Evolutionary conservation across 2,329 filamentous ascomycete genomes (phyloP).

Genomic region (Clonostachys byssicola): DNA sequence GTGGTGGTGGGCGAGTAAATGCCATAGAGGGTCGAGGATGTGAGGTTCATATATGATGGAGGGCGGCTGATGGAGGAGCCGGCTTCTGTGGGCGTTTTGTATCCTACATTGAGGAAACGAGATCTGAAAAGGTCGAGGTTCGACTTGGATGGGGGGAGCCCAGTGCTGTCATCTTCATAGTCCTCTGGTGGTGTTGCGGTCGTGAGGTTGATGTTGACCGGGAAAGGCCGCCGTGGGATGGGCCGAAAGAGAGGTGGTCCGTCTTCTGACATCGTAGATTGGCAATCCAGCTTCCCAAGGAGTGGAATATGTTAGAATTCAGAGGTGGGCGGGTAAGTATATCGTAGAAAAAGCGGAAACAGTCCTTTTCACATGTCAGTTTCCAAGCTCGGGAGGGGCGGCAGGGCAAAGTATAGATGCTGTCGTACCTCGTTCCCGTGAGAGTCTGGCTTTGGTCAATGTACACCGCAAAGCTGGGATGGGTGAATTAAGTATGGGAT

Average conservation of each 20-base stretch:
- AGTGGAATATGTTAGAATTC: no score
- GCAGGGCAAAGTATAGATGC: no score
- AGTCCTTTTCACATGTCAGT: no score
- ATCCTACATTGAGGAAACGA: not conserved
- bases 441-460: no score
- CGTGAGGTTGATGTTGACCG: slow-evolving; percentile 41
- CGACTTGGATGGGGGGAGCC: slow-evolving; percentile 33
- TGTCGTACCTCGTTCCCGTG: no score
- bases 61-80: slow-evolving; percentile 55
- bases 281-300: no score
- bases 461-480: no score
- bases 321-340: no score
- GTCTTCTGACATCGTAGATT: slow-evolving; percentile 27
- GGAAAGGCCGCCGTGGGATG: slow-evolving; percentile 68
- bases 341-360: no score
- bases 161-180: slow-evolving; percentile 18
- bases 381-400: no score
- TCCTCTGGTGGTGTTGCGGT: slow-evolving; percentile 38
- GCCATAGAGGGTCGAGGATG: slow-evolving; percentile 82
- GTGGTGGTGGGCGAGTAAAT: slow-evolving; percentile 75
- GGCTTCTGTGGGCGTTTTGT: not conserved
- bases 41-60: slow-evolving; percentile 80
- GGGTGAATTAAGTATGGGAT: no score
- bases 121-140: slow-evolving; percentile 31
- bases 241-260: slow-evolving; percentile 61